Base-by-base conservation (phyloP, 805 yeast genomes). In the Saccharomycopsis sp. region DNA sequence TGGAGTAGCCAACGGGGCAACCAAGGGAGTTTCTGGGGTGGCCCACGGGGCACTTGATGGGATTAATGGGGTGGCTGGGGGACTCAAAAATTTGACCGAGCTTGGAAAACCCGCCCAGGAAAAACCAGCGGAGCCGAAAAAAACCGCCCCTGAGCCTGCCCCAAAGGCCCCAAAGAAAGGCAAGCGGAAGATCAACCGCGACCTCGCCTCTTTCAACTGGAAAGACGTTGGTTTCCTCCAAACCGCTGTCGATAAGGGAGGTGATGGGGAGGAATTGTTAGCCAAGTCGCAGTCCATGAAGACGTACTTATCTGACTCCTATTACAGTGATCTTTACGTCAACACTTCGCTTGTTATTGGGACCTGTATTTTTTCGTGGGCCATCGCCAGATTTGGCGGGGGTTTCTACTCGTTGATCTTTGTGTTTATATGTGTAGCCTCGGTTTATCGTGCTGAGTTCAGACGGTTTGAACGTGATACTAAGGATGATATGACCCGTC, bases 391-490 rank as follows among this genome's bases (percentile, higher is more conserved):
- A 64, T 61, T 75, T 35, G 85, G 90, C 0, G 81, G 83, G 47
- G 87, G 93, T 2, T 68, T 88, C 65, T 78, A 87, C 68, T 80
- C 87, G 3, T 69, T 87, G 17, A 73, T 78, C 3, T 73, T 86
- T 62, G 85, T 88, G 1, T 74, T 85, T 56, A 69, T 86, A 47
- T 77, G 80, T 59, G 77, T 87, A 24, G 78, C 83, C 24, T 82
- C 92, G 0, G 86, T 85, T 15, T 88, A 87, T 70, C 78, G 87
- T 57, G 74, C 83, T 17, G 94, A 88, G 70, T 83, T 84, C 65
- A 80, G 93, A 67, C 80, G 96, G 67, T 87, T 87, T 69, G 84
- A 84, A 68, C 76, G 89, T 63, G 82, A 87, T 65, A 75, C 87
- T 41, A 77, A 90, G 62, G 96, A 88, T 71, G 96, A 88, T 68